Evolutionary conservation across 257 asterid genomes (phyloP).

Genomic region (Coffea eugenioides): DNA sequence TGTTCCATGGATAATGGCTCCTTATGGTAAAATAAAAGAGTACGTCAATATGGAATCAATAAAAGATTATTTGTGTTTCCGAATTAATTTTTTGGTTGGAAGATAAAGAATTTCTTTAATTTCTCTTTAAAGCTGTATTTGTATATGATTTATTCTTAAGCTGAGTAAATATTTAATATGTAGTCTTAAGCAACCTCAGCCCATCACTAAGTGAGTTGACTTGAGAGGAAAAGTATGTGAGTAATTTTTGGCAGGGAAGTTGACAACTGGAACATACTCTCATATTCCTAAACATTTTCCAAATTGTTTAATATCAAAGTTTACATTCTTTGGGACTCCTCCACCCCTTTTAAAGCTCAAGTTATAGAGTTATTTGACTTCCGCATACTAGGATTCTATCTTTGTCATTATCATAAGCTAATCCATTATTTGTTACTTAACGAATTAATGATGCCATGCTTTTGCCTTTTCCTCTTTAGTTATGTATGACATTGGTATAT

Average conservation of each 20-base stretch:
- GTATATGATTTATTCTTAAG: not conserved
- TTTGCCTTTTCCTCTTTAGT: not conserved
- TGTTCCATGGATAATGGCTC: constrained; percentile 21
- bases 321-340: constrained; percentile 10
- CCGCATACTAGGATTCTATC: constrained; percentile 11
- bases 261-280: not conserved
- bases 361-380: not conserved
- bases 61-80: not conserved
- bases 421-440: not conserved
- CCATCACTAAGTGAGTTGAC: constrained; percentile 19
- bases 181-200: not conserved
- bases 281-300: not conserved
- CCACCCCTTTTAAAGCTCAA: constrained; percentile 6
- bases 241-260: not conserved
- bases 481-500: not conserved
- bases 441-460: not conserved
- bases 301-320: not conserved
- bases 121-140: not conserved
- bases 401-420: not conserved
- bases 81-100: not conserved
- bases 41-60: constrained; percentile 27
- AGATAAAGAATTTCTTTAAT: not conserved
- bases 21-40: constrained; percentile 18
- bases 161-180: not conserved
- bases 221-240: not conserved